A percentile compares a stretch with the other conserved stretches of the same genome.
phyloP scores from a whole-genome alignment of 1,284 basidiomycete species.

The Pseudozyma sp. region DNA sequence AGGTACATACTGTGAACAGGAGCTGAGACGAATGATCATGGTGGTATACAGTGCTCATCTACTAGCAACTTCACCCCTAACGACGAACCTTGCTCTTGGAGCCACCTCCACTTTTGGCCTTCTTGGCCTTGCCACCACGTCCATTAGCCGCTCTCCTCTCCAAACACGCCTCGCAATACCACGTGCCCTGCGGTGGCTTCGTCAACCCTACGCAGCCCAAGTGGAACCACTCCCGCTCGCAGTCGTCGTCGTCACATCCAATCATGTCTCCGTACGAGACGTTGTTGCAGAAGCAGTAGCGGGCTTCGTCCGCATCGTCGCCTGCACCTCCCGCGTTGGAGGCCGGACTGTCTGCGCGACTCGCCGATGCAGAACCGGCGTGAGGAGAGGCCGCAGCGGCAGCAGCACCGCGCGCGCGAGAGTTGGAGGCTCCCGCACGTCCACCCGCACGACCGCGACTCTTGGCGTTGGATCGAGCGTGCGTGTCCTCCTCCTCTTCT shows the following conservation, averaged over 20 bases:
- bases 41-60: too few relatives aligned
- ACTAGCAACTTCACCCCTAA: background rate
- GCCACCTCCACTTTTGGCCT: constrained; percentile 28
- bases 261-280: constrained; percentile 96
- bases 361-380: constrained; percentile 31
- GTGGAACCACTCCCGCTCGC: constrained; percentile 93
- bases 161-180: constrained; percentile 75
- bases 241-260: constrained; percentile 89
- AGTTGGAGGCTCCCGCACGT: constrained; percentile 22
- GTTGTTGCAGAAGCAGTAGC: constrained; percentile 89
- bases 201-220: constrained; percentile 77
- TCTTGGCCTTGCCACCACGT: constrained; percentile 34
- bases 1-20: too few relatives aligned
- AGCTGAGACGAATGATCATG: too few relatives aligned
- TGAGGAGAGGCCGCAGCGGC: constrained; percentile 33
- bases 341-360: constrained; percentile 30
- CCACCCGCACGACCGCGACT: constrained; percentile 20
- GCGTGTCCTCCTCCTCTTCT: constrained; percentile 28
- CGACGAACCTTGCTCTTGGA: constrained; percentile 39
- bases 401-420: constrained; percentile 27
- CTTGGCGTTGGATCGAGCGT: constrained; percentile 17
- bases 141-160: constrained; percentile 49
- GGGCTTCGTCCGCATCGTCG: constrained; percentile 72
- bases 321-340: constrained; percentile 32
- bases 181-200: constrained; percentile 76